A percentile compares a stretch with the other conserved stretches of the same genome.
phyloP scores from a whole-genome alignment of 768 basidiomycete species.

The Phylloporus sp. region DNA sequence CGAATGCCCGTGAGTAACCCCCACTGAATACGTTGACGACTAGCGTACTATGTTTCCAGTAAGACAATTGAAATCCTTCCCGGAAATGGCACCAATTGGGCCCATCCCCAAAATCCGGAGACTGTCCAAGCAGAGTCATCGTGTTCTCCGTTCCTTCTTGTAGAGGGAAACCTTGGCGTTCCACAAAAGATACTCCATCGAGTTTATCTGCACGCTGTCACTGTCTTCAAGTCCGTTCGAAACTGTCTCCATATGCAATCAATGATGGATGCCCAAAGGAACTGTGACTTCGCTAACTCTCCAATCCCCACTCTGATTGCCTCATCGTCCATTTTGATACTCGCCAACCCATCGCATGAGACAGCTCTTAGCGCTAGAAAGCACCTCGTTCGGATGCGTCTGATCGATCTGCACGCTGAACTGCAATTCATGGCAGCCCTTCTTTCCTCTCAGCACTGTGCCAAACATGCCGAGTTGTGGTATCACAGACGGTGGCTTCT shows the following conservation, averaged over 20 bases:
- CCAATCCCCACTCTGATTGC: conserved; percentile 19
- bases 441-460: conserved; percentile 48
- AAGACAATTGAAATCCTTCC: conserved; percentile 61
- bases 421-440: conserved; percentile 45
- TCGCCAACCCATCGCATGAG: conserved; percentile 67
- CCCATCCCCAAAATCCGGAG: conserved; percentile 3
- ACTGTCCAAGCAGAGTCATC: conserved; percentile 14
- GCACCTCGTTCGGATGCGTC: conserved; percentile 39
- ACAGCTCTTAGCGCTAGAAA: conserved; percentile 65
- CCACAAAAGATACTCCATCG: conserved; percentile 54
- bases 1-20: conserved; percentile 25
- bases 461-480: conserved; percentile 69
- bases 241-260: background rate
- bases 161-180: conserved; percentile 60
- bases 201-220: conserved; percentile 46
- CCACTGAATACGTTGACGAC: background rate
- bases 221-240: conserved; percentile 33
- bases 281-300: conserved; percentile 3
- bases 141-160: conserved; percentile 49
- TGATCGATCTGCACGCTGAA: conserved; percentile 42
- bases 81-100: conserved; percentile 51
- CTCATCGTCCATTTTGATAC: conserved; percentile 49
- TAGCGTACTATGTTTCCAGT: conserved; percentile 9
- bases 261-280: background rate
- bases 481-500: conserved; percentile 69